phyloP scores from a whole-genome alignment of 1,284 basidiomycete genomes.

The Melanopsichium pennsylvanicum region DNA sequence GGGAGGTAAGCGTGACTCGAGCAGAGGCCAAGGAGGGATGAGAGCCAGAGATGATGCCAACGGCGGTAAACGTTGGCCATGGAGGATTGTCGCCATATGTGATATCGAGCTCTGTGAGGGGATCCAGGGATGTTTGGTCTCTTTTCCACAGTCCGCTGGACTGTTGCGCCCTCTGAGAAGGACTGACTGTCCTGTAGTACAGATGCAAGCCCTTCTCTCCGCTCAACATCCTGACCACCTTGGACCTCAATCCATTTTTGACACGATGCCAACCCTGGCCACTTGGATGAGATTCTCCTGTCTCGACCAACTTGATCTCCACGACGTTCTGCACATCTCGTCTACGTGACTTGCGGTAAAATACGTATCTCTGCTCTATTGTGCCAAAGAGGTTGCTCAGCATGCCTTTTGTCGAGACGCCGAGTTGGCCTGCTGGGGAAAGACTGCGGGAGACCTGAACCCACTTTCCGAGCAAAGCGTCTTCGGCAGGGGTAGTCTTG shows the following conservation, averaged over 20 bases:
- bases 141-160: slow-evolving; percentile 14
- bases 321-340: slow-evolving; percentile 47
- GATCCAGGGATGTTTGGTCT: neutral
- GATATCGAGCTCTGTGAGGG: slow-evolving; percentile 59
- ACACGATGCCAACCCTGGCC: slow-evolving; percentile 51
- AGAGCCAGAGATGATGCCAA: slow-evolving; percentile 32
- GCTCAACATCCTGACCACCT: slow-evolving; percentile 22
- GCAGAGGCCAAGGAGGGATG: slow-evolving; percentile 25
- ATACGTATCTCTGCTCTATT: slow-evolving; percentile 51
- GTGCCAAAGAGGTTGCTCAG: slow-evolving; percentile 31
- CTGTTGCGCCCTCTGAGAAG: slow-evolving; percentile 3
- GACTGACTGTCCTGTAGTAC: slow-evolving; percentile 38
- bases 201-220: slow-evolving; percentile 39
- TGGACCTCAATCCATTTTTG: slow-evolving; percentile 40
- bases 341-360: slow-evolving; percentile 49
- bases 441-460: slow-evolving; percentile 81
- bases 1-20: slow-evolving; percentile 31
- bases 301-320: slow-evolving; percentile 45
- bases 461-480: slow-evolving; percentile 85
- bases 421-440: slow-evolving; percentile 70
- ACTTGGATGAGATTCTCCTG: slow-evolving; percentile 22
- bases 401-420: slow-evolving; percentile 20
- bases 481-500: slow-evolving; percentile 74
- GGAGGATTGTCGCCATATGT: slow-evolving; percentile 56
- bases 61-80: slow-evolving; percentile 52